Percentiles rank a stretch among this genome's conserved stretches.
Conservation (phyloP, 2,329 filamentous ascomycete species). For the Monilinia aucupariae region DNA sequence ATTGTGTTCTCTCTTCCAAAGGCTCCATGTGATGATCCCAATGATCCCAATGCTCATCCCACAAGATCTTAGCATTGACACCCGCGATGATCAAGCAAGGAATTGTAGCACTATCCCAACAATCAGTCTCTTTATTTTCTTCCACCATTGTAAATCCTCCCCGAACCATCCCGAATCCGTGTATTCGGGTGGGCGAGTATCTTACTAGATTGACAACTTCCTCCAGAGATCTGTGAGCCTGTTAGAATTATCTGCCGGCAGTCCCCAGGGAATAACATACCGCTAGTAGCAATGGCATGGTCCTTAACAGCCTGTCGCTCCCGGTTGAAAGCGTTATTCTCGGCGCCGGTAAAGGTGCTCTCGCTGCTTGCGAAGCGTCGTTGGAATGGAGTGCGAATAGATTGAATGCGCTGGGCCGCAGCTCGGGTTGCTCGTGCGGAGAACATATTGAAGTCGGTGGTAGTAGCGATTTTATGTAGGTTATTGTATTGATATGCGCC, state of each 20-base stretch:
- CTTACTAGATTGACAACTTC: conserved; percentile 95
- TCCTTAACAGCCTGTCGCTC: conserved; percentile 87
- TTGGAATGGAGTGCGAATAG: conserved; percentile 54
- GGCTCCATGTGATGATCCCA: conserved; percentile 81
- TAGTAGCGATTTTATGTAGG: conserved; percentile 11
- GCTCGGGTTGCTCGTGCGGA: conserved; percentile 55
- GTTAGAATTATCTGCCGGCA: conserved; percentile 19
- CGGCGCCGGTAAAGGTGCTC: conserved; percentile 52
- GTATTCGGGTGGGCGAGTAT: neutral
- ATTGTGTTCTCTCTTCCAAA: conserved; percentile 85
- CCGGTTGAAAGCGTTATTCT: conserved; percentile 88
- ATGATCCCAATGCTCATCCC: conserved; percentile 97
- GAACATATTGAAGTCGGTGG: conserved; percentile 47
- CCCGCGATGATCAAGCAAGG: conserved; percentile 66
- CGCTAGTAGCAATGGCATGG: conserved; percentile 77
- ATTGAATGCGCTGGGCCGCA: conserved; percentile 55
- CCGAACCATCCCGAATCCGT: neutral
- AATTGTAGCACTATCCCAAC: conserved; percentile 58
- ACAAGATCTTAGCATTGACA: conserved; percentile 84
- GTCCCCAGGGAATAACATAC: conserved; percentile 46
- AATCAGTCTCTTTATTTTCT: conserved; percentile 15
- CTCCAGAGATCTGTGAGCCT: conserved; percentile 73
- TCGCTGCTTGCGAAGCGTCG: conserved; percentile 65
- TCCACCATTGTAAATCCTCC: neutral
- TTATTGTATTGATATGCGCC: conserved; percentile 11